Conservation (phyloP, 768 basidiomycete species). For the Lepiota venenata region DNA sequence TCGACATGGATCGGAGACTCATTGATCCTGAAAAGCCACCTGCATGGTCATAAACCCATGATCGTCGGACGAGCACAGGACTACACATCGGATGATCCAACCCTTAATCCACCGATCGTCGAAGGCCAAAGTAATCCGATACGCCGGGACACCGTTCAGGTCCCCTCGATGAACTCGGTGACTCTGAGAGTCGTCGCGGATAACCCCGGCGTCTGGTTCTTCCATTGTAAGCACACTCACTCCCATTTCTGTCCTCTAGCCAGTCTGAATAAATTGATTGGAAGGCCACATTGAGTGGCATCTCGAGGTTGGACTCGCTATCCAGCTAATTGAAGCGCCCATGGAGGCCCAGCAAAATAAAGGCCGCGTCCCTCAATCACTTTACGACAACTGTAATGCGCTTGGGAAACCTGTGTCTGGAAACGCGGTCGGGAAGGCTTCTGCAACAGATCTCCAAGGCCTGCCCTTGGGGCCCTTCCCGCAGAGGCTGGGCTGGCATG, state of each 20-base stretch:
- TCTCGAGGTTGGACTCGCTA: conserved; percentile 78
- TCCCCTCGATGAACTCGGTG: conserved; percentile 64
- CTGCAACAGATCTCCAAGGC: conserved; percentile 65
- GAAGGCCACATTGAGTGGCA: conserved; percentile 87
- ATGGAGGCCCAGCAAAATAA: conserved; percentile 56
- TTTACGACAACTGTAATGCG: conserved; percentile 72
- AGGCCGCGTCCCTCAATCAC: conserved; percentile 46
- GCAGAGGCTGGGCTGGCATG: conserved; percentile 69
- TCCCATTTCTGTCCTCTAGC: not conserved
- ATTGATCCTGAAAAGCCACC: conserved; percentile 51
- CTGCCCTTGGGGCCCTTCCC: conserved; percentile 67
- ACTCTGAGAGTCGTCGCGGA: conserved; percentile 82
- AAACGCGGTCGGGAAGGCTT: conserved; percentile 83
- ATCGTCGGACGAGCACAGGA: conserved; percentile 71
- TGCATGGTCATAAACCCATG: conserved; percentile 88
- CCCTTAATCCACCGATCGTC: conserved; percentile 74
- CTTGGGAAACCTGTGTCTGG: conserved; percentile 61
- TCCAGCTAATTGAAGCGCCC: conserved; percentile 83
- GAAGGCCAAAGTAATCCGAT: conserved; percentile 86
- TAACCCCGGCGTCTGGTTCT: conserved; percentile 90
- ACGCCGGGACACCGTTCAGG: conserved; percentile 84
- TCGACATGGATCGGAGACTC: not conserved
- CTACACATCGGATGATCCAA: conserved; percentile 69
- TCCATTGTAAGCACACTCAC: conserved; percentile 58
- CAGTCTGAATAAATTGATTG: not conserved